phyloP scores from a whole-genome alignment of 306 rosid species.

The Begonia fuchsioides region DNA sequence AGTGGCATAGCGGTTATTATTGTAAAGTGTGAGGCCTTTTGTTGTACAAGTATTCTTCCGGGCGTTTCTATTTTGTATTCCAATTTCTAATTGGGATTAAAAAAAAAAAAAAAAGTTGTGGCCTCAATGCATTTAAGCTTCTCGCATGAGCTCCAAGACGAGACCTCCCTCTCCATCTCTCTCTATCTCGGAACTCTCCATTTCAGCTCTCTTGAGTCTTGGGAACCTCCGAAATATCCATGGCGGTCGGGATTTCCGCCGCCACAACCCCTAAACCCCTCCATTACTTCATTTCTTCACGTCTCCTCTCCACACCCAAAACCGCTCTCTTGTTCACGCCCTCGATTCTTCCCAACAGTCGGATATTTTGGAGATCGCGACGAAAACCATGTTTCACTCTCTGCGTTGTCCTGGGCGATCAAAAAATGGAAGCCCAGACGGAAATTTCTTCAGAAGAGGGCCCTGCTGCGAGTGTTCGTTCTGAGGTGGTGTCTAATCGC shows the following conservation, averaged over 20 bases:
- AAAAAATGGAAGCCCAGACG: constrained; percentile 21
- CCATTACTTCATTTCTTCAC: constrained; percentile 22
- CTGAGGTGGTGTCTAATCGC: constrained; percentile 25
- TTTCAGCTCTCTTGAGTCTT: not conserved
- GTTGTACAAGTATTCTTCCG: not conserved
- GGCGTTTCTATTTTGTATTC: not conserved
- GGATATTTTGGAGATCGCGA: constrained; percentile 12
- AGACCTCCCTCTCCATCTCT: not conserved
- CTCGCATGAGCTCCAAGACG: not conserved
- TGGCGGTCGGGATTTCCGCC: constrained; percentile 70
- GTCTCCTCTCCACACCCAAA: constrained; percentile 17
- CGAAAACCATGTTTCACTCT: constrained; percentile 31
- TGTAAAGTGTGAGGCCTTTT: not conserved
- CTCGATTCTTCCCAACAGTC: constrained; percentile 13
- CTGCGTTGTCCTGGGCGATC: constrained; percentile 54
- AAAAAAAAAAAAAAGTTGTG: constrained; percentile 10
- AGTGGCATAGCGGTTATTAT: not conserved
- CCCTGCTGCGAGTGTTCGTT: not conserved
- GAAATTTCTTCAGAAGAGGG: constrained; percentile 13
- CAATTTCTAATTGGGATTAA: too few relatives aligned
- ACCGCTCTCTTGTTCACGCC: constrained; percentile 23
- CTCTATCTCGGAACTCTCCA: constrained; percentile 1
- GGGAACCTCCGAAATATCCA: constrained; percentile 12
- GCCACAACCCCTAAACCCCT: constrained; percentile 33
- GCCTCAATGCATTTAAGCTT: constrained; percentile 2